phyloP scores from a whole-genome alignment of 2,329 filamentous ascomycete genomes.

The Penicillium sp. region DNA sequence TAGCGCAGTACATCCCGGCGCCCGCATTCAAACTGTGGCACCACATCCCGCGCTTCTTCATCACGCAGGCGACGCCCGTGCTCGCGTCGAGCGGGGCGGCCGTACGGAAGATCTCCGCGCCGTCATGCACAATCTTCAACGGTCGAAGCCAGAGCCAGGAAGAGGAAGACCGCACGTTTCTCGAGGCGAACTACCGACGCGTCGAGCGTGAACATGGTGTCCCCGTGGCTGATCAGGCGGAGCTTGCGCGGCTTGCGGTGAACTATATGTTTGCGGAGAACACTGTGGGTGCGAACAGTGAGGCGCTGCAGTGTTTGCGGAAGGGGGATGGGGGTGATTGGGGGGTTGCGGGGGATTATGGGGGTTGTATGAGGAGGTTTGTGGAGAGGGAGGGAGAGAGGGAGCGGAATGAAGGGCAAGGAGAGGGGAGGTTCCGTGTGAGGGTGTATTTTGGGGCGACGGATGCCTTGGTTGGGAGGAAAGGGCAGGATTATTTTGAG shows the following conservation, averaged over 20 bases:
- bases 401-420: not conserved
- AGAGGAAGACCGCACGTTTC: constrained; percentile 11
- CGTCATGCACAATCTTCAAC: not conserved
- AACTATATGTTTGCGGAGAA: constrained; percentile 34
- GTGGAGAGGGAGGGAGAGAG: constrained; percentile 8
- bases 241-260: constrained; percentile 22
- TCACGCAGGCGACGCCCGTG: constrained; percentile 27
- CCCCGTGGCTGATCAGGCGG: constrained; percentile 16
- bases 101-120: constrained; percentile 17
- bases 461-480: constrained; percentile 50
- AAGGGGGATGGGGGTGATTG: constrained; percentile 37
- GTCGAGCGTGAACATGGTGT: constrained; percentile 30
- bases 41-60: constrained; percentile 34
- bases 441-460: constrained; percentile 42
- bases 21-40: constrained; percentile 33
- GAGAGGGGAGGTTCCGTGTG: constrained; percentile 28
- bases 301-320: constrained; percentile 44
- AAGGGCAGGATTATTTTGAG: constrained; percentile 50
- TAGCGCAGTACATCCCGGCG: constrained; percentile 31
- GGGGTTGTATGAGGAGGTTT: constrained; percentile 24
- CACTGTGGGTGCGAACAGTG: constrained; percentile 43
- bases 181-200: constrained; percentile 19
- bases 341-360: constrained; percentile 45
- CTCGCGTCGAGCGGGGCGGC: constrained; percentile 28
- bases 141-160: not conserved